A percentile compares a stretch with the other conserved stretches of the same genome.
Evolutionary conservation across 176 grass and related monocot genomes (phyloP).

Genomic region (Bothriochloa decipiens): DNA sequence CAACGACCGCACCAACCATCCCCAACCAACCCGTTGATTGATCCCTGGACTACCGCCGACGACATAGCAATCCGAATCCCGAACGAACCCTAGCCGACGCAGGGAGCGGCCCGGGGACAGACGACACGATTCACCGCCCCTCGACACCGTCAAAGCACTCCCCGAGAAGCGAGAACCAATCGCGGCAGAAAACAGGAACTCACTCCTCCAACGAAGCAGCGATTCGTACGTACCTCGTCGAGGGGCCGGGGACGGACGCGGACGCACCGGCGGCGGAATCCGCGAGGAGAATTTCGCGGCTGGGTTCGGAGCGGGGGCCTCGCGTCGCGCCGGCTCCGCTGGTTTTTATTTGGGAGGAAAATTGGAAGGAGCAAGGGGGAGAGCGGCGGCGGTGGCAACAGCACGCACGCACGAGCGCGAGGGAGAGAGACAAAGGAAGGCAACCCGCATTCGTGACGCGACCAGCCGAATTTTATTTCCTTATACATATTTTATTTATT

Average conservation of each 20-base stretch:
- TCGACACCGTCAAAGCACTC: background rate
- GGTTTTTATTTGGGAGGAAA: background rate
- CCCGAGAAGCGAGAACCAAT: background rate
- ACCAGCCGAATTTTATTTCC: background rate
- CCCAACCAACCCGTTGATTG: background rate
- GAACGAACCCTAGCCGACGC: background rate
- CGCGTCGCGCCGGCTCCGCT: background rate
- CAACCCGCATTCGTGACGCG: background rate
- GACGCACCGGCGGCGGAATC: background rate
- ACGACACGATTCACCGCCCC: background rate
- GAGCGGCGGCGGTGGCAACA: constrained; percentile 11
- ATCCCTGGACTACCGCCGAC: background rate
- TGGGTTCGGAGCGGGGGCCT: background rate
- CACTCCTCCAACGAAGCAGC: background rate
- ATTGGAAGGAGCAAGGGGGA: background rate
- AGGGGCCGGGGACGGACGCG: background rate
- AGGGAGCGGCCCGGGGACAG: background rate
- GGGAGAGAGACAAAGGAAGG: background rate
- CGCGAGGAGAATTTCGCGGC: background rate
- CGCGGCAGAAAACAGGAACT: background rate
- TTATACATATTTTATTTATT: background rate
- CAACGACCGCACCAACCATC: background rate
- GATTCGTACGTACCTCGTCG: constrained; percentile 38
- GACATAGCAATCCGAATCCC: background rate
- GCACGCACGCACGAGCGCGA: background rate